Evolutionary conservation across 1,284 basidiomycete species (phyloP).

Genomic region (Xerocomus nothofagi): DNA sequence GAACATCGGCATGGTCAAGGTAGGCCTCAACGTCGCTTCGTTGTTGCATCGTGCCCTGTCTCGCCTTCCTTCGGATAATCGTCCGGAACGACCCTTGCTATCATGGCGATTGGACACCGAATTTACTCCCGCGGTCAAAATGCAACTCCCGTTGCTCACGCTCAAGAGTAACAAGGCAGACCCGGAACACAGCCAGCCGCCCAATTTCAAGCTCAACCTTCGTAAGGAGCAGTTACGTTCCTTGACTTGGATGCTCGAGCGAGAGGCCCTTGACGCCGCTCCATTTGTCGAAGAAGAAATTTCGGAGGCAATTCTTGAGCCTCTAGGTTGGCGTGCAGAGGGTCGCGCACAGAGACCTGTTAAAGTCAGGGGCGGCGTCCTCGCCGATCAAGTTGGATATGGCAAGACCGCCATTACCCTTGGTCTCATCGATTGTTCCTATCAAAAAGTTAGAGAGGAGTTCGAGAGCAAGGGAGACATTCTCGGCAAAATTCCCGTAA

Average conservation of each 20-base stretch:
- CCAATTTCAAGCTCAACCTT: conserved; percentile 70
- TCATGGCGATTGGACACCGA: conserved; percentile 85
- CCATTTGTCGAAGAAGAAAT: conserved; percentile 94
- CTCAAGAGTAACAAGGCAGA: conserved; percentile 82
- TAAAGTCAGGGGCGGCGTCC: conserved; percentile 82
- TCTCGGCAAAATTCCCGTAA: conserved; percentile 68
- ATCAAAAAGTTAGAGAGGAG: conserved; percentile 56
- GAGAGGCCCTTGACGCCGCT: conserved; percentile 66
- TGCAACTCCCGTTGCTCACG: conserved; percentile 62
- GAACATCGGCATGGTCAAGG: conserved; percentile 69
- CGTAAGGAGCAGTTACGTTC: conserved; percentile 89
- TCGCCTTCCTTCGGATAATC: conserved; percentile 65
- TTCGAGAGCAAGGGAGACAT: conserved; percentile 54
- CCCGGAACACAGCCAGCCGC: conserved; percentile 73
- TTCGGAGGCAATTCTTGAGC: conserved; percentile 82
- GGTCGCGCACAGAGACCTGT: conserved; percentile 82
- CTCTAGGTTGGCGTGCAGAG: conserved; percentile 91
- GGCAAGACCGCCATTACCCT: conserved; percentile 96
- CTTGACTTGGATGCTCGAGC: conserved; percentile 88
- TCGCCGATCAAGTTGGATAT: conserved; percentile 96
- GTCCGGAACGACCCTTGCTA: conserved; percentile 52
- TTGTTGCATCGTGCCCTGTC: conserved; percentile 86
- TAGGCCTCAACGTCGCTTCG: conserved; percentile 87
- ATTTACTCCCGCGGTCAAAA: conserved; percentile 64
- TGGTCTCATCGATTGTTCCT: conserved; percentile 77